Base-by-base conservation (phyloP, 257 asterid species). In the Salvia hispanica region DNA sequence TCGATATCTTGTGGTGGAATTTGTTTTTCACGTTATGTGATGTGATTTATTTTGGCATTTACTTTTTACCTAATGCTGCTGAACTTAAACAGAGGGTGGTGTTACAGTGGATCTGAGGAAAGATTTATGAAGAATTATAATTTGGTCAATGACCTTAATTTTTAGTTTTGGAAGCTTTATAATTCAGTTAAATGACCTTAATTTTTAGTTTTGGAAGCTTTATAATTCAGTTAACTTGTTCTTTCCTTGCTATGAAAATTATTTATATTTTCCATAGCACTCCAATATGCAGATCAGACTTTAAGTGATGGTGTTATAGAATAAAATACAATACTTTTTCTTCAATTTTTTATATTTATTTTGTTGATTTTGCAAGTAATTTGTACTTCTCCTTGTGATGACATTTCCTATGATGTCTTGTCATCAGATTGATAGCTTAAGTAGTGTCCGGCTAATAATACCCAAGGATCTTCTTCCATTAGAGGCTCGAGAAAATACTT, bases 401-500 rank as follows among this genome's bases (percentile, higher is more conserved):
- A 34, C 57, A 51, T 66, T 77, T 64, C 58, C 18, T 61, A 6
- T 53, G 66, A 50, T 80, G 33, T 53, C 40, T 15, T 73, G 50
- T 70, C 61, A 56, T 66, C 85, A 93, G 99, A 83, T 93, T 78
- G 87, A 85, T 68, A 75, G 82, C 79, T 88, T 93, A 76, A 86
- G 95, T 73, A 87, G 87, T 76, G 74, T 81, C 36, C 89, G 96
- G 52, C 64, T 93, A 48, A 52, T 76, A 73, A 90, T 93, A 82
- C 95, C 97, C 5, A 90, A 85, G 79, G 97, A 94, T 79, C 95
- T 91, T 73, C 85, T 88, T 76, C 95, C 95, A 60, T n/a, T 80
- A 21, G 91, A 88, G 79, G 78, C 89, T 77, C 95, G 99, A 71
- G 89, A 91, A 81, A 88, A 94, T 76, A 91, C 99, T 56, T 64